Evolutionary conservation across 2,329 filamentous ascomycete genomes (phyloP), one percentile per base, ranked within the genome.

Genomic region (Apiospora marii): DNA sequence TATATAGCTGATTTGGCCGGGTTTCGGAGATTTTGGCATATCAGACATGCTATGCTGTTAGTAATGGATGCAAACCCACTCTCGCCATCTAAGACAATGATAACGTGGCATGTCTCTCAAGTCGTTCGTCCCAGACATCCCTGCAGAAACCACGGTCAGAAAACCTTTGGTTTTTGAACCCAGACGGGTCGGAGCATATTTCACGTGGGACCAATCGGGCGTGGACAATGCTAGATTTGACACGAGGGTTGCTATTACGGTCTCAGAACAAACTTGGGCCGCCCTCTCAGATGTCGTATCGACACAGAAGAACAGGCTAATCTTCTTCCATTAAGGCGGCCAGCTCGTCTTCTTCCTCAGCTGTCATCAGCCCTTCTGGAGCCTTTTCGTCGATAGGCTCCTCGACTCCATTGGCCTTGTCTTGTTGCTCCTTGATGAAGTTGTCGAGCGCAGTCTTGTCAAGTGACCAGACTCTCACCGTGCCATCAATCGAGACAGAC

Each of bases 321-420:
- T 94, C 92, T 74, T 94, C 92, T 72, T 92, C 94, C 94, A 99
- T 94, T 80, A 99, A 84, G 75, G 95, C 96, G 19, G 94, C 95
- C 75, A 99, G 86, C 82, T 98, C 96, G 5, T 93, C 92, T 82
- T 98, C 96, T 81, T 99, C 96, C 77, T 98, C 96, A 16, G 90
- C 92, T 6, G 95, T 98, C 82, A 98, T 84, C 79, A 91, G 74
- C 51, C 86, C 84, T 71, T 88, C 87, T 70, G 84, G 84, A 74
- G 81, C 80, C 75, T 83, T 84, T 46, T 82, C 82, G 76, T 80
- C 81, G 41, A 84, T 84, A 76, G 88, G 86, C 74, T 90, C 86
- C 64, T 87, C 81, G 67, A 86, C 84, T 51, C 84, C 84, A 43
- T 83, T 83, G 2, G 88, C 89, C 73, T 84, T 87, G 75, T 90